phyloP scores from a whole-genome alignment of 2,329 filamentous ascomycete species.

The Capronia coronata region DNA sequence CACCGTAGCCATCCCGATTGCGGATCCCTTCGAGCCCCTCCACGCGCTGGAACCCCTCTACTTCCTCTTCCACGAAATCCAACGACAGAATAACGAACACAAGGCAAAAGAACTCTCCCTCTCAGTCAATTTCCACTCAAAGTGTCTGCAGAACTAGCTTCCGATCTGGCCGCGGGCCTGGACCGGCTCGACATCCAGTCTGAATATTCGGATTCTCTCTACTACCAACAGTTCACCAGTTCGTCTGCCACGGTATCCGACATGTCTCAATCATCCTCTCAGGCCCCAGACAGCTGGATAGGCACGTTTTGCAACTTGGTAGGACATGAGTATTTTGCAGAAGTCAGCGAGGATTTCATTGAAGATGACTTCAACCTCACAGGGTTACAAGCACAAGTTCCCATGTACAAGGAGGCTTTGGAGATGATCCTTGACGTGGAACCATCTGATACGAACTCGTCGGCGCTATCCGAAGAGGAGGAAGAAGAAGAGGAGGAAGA shows the following conservation, averaged over 20 bases:
- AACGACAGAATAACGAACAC: background rate
- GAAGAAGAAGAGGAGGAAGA: constrained; percentile 60
- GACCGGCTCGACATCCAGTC: constrained; percentile 40
- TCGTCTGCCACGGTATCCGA: constrained; percentile 28
- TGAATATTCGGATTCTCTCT: constrained; percentile 23
- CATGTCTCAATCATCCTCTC: constrained; percentile 51
- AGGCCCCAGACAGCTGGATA: constrained; percentile 85
- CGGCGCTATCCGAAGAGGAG: constrained; percentile 47
- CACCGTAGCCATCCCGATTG: background rate
- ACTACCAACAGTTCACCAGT: constrained; percentile 24
- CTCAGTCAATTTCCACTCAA: constrained; percentile 28
- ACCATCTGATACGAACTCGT: constrained; percentile 61
- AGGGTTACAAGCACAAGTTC: constrained; percentile 86
- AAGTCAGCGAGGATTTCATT: constrained; percentile 98
- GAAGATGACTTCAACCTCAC: constrained; percentile 99
- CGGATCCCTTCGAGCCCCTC: background rate
- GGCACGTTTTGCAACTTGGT: constrained; percentile 91
- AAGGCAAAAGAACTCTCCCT: background rate
- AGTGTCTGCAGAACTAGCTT: constrained; percentile 42
- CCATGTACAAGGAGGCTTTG: constrained; percentile 97
- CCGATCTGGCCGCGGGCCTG: constrained; percentile 44
- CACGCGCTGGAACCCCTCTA: background rate
- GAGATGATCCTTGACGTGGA: constrained; percentile 99
- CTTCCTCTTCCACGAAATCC: background rate
- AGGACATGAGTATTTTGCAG: constrained; percentile 97